A percentile compares a stretch with the other conserved stretches of the same genome.
Evolutionary conservation across 345 rosid genomes (phyloP).

Genomic region (Ricinus communis): DNA sequence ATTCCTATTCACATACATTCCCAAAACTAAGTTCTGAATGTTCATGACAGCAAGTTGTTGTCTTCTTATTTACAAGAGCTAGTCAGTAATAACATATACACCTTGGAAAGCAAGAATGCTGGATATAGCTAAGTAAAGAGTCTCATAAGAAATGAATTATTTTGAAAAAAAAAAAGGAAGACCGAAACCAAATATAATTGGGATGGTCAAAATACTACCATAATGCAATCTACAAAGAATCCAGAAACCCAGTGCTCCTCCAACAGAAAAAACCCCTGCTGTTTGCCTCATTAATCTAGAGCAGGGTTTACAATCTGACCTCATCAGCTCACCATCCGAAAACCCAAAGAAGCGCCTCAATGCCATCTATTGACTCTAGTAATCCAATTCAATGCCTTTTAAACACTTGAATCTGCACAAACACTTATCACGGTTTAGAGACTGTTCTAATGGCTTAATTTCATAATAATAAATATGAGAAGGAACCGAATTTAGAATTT

Average conservation of each 20-base stretch:
- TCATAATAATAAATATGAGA: neutral
- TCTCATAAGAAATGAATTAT: too few relatives aligned
- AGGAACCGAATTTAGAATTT: too few relatives aligned
- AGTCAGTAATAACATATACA: too few relatives aligned
- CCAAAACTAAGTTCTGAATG: neutral
- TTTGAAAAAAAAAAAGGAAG: neutral
- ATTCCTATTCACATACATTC: neutral
- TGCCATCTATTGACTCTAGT: conserved; percentile 41
- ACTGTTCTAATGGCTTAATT: neutral
- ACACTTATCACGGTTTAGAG: neutral
- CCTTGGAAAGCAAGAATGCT: too few relatives aligned
- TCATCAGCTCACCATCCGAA: conserved; percentile 83
- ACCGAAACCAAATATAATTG: neutral
- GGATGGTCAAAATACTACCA: conserved; percentile 40
- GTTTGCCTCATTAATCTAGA: conserved; percentile 76
- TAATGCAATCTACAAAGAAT: conserved; percentile 77
- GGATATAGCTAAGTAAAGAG: too few relatives aligned
- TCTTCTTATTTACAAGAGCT: too few relatives aligned
- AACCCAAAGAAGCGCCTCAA: conserved; percentile 60
- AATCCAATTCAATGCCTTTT: neutral
- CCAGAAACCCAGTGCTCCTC: conserved; percentile 87
- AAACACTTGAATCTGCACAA: neutral
- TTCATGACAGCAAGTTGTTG: neutral
- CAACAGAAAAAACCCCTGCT: conserved; percentile 65
- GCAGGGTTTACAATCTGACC: conserved; percentile 79